Conservation (phyloP, 768 basidiomycete species). For the Leccinum broughii region DNA sequence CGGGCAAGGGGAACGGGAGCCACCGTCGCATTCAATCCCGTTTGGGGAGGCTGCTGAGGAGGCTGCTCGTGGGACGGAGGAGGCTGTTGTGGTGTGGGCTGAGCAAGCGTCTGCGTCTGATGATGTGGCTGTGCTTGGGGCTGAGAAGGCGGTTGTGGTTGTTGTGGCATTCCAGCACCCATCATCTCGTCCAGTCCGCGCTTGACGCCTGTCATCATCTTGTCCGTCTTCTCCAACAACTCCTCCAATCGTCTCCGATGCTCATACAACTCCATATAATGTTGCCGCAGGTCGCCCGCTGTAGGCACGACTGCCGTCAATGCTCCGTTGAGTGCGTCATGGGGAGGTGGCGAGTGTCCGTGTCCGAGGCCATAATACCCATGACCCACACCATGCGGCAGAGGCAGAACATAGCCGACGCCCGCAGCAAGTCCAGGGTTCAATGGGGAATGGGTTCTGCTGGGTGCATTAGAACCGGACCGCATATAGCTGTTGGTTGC, state of each 20-base stretch:
- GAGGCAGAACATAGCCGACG: slow-evolving; percentile 43
- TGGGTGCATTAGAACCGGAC: slow-evolving; percentile 65
- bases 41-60: slow-evolving; percentile 22
- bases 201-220: slow-evolving; percentile 69
- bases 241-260: slow-evolving; percentile 68
- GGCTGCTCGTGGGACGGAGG: slow-evolving; percentile 31
- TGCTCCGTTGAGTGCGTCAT: slow-evolving; percentile 33
- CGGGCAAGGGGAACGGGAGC: slow-evolving; percentile 26
- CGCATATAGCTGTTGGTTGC: slow-evolving; percentile 60
- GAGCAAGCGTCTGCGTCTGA: slow-evolving; percentile 24
- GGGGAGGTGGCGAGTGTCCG: slow-evolving; percentile 37
- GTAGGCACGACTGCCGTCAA: slow-evolving; percentile 41
- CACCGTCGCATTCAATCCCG: slow-evolving; percentile 13
- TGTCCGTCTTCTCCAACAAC: slow-evolving; percentile 73
- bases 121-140: slow-evolving; percentile 27
- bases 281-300: slow-evolving; percentile 64
- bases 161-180: slow-evolving; percentile 28
- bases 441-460: slow-evolving; percentile 71
- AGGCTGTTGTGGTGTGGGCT: slow-evolving; percentile 25
- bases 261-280: slow-evolving; percentile 64
- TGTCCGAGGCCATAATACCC: slow-evolving; percentile 41
- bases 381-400: slow-evolving; percentile 38
- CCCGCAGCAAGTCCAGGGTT: slow-evolving; percentile 46
- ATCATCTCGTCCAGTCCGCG: slow-evolving; percentile 78
- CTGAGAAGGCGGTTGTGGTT: slow-evolving; percentile 23